phyloP scores from a whole-genome alignment of 257 asterid species.

The Ilex asprella region DNA sequence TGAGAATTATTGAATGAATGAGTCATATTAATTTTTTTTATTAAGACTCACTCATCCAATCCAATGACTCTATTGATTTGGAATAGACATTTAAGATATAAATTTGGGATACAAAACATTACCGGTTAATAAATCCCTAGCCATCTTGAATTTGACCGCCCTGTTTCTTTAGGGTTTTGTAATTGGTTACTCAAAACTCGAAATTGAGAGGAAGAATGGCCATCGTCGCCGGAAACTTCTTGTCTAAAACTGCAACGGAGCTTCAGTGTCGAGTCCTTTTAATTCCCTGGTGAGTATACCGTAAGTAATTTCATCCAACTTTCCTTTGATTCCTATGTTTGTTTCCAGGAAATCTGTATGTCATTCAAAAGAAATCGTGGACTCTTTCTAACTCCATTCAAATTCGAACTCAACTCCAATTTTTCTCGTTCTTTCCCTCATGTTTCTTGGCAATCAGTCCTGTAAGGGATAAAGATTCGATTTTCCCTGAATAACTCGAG shows the following conservation, averaged over 20 bases:
- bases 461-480: background rate
- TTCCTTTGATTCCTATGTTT: background rate
- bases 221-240: conserved; percentile 27
- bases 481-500: background rate
- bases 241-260: conserved; percentile 31
- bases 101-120: no score
- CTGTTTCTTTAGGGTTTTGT: no score
- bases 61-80: no score
- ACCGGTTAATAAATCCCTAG: no score
- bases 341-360: background rate
- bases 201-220: conserved; percentile 23
- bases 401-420: background rate
- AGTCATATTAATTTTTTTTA: no score
- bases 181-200: no score
- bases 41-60: no score
- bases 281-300: conserved; percentile 45
- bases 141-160: no score
- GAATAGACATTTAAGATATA: no score
- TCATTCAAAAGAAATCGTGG: background rate
- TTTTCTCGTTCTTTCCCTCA: background rate
- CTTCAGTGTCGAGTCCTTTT: conserved; percentile 28
- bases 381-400: background rate
- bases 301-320: background rate
- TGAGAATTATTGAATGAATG: no score
- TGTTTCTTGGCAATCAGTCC: background rate